phyloP scores from a whole-genome alignment of 2,329 filamentous ascomycete genomes.

The Canariomyces notabilis region DNA sequence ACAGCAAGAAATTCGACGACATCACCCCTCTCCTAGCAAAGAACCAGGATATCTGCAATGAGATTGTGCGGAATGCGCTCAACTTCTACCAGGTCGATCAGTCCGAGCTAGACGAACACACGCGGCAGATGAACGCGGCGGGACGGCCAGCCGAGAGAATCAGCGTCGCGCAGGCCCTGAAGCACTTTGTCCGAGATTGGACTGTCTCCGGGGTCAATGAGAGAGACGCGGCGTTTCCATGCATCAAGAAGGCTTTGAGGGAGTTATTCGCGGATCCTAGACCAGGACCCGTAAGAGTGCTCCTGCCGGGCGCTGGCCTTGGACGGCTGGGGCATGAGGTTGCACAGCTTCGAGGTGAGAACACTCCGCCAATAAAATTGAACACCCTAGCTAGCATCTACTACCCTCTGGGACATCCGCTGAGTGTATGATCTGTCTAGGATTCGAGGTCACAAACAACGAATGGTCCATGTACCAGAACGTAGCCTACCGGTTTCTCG shows the following conservation, averaged over 20 bases:
- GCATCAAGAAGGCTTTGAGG: slow-evolving; percentile 33
- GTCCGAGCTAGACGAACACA: slow-evolving; percentile 41
- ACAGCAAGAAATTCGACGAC: slow-evolving; percentile 47
- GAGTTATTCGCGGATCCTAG: slow-evolving; percentile 29
- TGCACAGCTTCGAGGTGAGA: slow-evolving; percentile 29
- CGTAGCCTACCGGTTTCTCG: slow-evolving; percentile 46
- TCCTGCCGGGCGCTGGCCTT: slow-evolving; percentile 50
- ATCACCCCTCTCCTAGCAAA: slow-evolving; percentile 38
- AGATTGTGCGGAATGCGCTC: slow-evolving; percentile 41
- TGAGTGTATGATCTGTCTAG: slow-evolving; percentile 24
- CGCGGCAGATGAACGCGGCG: slow-evolving; percentile 34
- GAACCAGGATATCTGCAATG: slow-evolving; percentile 43
- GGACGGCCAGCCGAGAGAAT: slow-evolving; percentile 40
- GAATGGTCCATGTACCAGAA: slow-evolving; percentile 58
- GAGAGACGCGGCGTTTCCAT: slow-evolving; percentile 38
- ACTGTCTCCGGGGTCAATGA: slow-evolving; percentile 43
- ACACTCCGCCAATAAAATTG: slow-evolving; percentile 33
- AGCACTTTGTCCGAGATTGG: slow-evolving; percentile 56
- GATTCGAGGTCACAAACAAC: slow-evolving; percentile 49
- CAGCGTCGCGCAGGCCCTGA: slow-evolving; percentile 48
- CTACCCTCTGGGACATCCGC: no score
- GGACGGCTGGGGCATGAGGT: slow-evolving; percentile 50
- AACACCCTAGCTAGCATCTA: no score
- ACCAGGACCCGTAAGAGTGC: slow-evolving; percentile 30
- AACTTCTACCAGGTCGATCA: slow-evolving; percentile 41